Conservation (phyloP, 1,284 basidiomycete genomes). For the Ustilago lituana region DNA sequence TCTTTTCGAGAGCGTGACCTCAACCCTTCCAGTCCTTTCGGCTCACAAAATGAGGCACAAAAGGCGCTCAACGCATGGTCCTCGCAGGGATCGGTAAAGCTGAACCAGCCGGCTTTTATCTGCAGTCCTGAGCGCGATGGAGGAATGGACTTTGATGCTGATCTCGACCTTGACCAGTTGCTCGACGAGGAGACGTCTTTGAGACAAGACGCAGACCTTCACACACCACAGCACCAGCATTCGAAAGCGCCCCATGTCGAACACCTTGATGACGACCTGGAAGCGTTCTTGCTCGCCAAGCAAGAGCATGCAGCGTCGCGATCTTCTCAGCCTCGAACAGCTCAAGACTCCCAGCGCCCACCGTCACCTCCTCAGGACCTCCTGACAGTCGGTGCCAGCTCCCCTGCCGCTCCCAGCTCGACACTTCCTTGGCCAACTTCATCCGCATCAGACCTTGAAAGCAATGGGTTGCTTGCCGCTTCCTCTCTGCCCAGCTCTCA, state of each 20-base stretch:
- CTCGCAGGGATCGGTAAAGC: constrained; percentile 14
- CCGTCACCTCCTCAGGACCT: constrained; percentile 5
- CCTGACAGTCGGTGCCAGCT: background rate
- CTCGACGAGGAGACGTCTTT: constrained; percentile 35
- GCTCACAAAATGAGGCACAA: constrained; percentile 36
- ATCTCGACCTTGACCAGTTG: constrained; percentile 35
- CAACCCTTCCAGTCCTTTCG: constrained; percentile 17
- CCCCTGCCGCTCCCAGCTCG: background rate
- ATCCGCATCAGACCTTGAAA: constrained; percentile 25
- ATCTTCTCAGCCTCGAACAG: background rate
- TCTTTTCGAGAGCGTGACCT: constrained; percentile 24
- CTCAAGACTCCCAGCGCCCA: background rate
- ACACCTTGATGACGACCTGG: constrained; percentile 36
- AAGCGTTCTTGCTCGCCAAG: constrained; percentile 32
- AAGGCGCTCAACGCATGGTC: constrained; percentile 41
- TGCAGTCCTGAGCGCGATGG: constrained; percentile 13
- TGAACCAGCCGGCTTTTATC: background rate
- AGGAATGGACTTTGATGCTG: constrained; percentile 32
- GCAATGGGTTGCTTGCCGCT: constrained; percentile 36
- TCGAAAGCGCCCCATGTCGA: background rate
- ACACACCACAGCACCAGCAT: background rate
- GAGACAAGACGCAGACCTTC: background rate
- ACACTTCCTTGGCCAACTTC: constrained; percentile 15
- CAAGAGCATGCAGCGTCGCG: constrained; percentile 11
- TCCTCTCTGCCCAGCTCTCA: constrained; percentile 36